Evolutionary conservation across 331 rosid species (phyloP).

Genomic region (Saraca asoca): DNA sequence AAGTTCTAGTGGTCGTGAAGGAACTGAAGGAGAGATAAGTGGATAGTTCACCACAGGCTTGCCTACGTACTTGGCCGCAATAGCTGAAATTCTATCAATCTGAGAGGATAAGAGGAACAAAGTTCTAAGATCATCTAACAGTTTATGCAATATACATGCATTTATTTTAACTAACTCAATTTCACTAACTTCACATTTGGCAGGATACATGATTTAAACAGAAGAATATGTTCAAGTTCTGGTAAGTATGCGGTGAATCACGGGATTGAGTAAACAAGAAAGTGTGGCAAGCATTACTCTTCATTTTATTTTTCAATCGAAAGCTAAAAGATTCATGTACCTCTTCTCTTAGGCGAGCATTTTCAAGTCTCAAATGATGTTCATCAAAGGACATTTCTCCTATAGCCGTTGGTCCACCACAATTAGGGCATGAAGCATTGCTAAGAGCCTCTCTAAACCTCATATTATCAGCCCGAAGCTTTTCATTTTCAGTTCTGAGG

Average conservation of each 20-base stretch:
- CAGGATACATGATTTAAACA: too few species aligned
- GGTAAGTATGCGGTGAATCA: too few species aligned
- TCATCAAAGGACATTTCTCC: constrained; percentile 99
- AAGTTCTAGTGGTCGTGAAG: constrained; percentile 66
- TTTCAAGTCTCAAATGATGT: constrained; percentile 88
- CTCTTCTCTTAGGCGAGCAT: constrained; percentile 93
- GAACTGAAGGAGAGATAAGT: constrained; percentile 62
- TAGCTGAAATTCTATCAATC: constrained; percentile 90
- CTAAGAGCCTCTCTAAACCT: constrained; percentile 91
- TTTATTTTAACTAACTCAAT: too few species aligned
- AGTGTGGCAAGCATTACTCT: too few species aligned
- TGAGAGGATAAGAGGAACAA: constrained; percentile 13
- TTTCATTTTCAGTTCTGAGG: constrained; percentile 79
- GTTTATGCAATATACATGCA: too few species aligned
- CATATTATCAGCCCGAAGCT: constrained; percentile 88
- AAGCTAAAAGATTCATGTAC: constrained; percentile 35
- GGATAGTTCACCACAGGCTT: constrained; percentile 87
- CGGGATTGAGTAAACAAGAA: too few species aligned
- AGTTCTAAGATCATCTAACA: too few species aligned
- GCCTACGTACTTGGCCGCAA: constrained; percentile 94
- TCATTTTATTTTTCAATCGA: too few species aligned
- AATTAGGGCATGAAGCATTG: constrained; percentile 94
- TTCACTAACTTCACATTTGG: too few species aligned
- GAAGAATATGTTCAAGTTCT: too few species aligned
- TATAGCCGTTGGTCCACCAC: constrained; percentile 95